These are phyloP conservation scores for Wickerhamiella cacticola DNA, from an alignment of 805 yeast species.

Conservation along the genomic window DNA sequence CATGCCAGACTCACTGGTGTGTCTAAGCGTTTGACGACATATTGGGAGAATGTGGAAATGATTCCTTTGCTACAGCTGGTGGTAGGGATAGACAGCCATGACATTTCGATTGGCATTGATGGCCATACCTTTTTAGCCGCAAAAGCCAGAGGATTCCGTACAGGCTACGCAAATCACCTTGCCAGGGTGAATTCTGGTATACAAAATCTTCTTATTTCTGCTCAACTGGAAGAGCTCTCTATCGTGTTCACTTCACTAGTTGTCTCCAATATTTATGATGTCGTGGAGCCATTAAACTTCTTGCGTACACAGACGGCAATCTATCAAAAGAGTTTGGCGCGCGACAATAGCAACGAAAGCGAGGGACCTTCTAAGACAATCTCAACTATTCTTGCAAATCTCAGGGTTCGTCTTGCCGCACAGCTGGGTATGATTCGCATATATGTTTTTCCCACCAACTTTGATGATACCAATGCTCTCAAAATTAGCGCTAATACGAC, in stretches of 20 bases:
- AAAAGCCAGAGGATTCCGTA: slow-evolving; percentile 35
- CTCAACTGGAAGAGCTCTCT: slow-evolving; percentile 29
- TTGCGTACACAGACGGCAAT: slow-evolving; percentile 16
- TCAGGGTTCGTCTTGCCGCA: slow-evolving; percentile 60
- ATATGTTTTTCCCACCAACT: slow-evolving; percentile 72
- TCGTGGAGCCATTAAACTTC: slow-evolving; percentile 36
- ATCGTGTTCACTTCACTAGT: slow-evolving; percentile 71
- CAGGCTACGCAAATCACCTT: slow-evolving; percentile 59
- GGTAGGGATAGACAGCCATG: slow-evolving; percentile 43
- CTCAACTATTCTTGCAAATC: slow-evolving; percentile 12
- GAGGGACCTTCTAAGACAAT: not conserved
- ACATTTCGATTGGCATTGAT: slow-evolving; percentile 61
- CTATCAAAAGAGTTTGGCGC: slow-evolving; percentile 1
- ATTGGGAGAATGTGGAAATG: slow-evolving; percentile 48
- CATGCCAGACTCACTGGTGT: slow-evolving; percentile 38
- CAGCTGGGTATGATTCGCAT: slow-evolving; percentile 41
- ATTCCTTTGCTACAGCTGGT: slow-evolving; percentile 59
- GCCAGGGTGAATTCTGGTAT: slow-evolving; percentile 29
- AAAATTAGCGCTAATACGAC: slow-evolving; percentile 30
- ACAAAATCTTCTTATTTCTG: slow-evolving; percentile 5
- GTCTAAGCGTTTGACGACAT: slow-evolving; percentile 50
- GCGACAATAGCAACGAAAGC: not conserved
- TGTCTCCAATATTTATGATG: slow-evolving; percentile 71
- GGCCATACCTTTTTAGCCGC: slow-evolving; percentile 72
- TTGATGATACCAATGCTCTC: slow-evolving; percentile 66